Percentiles rank a stretch among this genome's conserved stretches.
Evolutionary conservation across 305 asterid species (phyloP).

Genomic region (Vinca major): DNA sequence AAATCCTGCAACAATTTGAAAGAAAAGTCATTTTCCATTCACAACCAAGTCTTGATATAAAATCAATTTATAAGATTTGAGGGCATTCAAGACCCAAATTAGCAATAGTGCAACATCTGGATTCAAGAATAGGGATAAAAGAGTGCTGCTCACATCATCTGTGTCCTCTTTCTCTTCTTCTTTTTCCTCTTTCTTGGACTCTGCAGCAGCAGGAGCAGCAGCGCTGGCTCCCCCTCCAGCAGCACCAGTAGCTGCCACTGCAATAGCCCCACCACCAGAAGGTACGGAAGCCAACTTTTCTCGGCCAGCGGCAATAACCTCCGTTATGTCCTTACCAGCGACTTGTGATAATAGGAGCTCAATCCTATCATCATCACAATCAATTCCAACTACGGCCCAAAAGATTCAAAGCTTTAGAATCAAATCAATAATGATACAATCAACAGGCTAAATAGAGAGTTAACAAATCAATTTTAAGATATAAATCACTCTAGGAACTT

Average conservation of each 20-base stretch:
- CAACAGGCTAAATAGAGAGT: neutral
- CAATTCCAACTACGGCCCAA: constrained; percentile 35
- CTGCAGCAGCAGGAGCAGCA: constrained; percentile 41
- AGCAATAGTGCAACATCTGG: neutral
- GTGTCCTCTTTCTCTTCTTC: constrained; percentile 47
- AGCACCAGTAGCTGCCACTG: constrained; percentile 26
- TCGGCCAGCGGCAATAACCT: constrained; percentile 50
- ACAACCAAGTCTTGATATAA: neutral
- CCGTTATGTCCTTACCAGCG: constrained; percentile 43
- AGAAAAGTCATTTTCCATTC: neutral
- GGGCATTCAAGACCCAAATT: neutral
- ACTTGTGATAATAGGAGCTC: constrained; percentile 40
- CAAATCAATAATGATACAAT: neutral
- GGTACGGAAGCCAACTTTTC: constrained; percentile 60
- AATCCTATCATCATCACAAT: constrained; percentile 31
- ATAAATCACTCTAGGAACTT: neutral
- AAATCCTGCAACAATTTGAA: constrained; percentile 33
- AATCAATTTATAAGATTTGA: neutral
- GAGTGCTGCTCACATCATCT: constrained; percentile 31
- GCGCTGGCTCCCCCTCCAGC: constrained; percentile 24
- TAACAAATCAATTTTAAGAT: neutral
- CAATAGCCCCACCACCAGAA: constrained; percentile 44
- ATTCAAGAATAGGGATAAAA: neutral
- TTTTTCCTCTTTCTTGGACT: constrained; percentile 47
- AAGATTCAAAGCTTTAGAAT: neutral